Conservation (phyloP, 352 stramenopile genomes). For the Nothophytophthora sp. region DNA sequence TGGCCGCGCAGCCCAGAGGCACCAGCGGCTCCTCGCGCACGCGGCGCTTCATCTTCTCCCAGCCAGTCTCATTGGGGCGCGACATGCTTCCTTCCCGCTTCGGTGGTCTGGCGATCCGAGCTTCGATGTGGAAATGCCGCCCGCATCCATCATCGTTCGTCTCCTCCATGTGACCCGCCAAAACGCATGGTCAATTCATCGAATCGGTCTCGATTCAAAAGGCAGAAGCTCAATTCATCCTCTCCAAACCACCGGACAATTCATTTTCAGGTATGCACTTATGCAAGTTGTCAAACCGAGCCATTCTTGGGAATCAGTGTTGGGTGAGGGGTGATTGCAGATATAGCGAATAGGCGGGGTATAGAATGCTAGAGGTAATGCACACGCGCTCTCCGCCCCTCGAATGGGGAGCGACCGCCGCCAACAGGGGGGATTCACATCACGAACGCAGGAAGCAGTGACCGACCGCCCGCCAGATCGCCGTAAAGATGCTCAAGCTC, state of each 20-base stretch:
- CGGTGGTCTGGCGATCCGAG: not conserved
- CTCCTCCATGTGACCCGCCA: not conserved
- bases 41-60: conserved; percentile 83
- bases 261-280: conserved; percentile 3
- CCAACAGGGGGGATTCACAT: no score
- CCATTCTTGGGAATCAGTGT: not conserved
- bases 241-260: conserved; percentile 10
- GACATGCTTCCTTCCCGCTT: conserved; percentile 12
- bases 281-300: not conserved
- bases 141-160: not conserved
- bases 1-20: conserved; percentile 65
- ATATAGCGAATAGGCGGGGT: conserved; percentile 8
- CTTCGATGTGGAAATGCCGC: not conserved
- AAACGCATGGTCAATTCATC: no score
- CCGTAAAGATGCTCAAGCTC: conserved; percentile 67
- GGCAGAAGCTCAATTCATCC: not conserved
- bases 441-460: conserved; percentile 10
- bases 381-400: conserved; percentile 27
- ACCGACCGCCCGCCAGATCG: conserved; percentile 9
- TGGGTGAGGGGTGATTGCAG: not conserved
- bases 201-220: not conserved
- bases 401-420: no score
- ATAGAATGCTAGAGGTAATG: conserved; percentile 11
- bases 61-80: conserved; percentile 62
- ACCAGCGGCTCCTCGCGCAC: conserved; percentile 77